Evolutionary conservation across 1,284 basidiomycete species (phyloP).

Genomic region (Ceratobasidium sp.): DNA sequence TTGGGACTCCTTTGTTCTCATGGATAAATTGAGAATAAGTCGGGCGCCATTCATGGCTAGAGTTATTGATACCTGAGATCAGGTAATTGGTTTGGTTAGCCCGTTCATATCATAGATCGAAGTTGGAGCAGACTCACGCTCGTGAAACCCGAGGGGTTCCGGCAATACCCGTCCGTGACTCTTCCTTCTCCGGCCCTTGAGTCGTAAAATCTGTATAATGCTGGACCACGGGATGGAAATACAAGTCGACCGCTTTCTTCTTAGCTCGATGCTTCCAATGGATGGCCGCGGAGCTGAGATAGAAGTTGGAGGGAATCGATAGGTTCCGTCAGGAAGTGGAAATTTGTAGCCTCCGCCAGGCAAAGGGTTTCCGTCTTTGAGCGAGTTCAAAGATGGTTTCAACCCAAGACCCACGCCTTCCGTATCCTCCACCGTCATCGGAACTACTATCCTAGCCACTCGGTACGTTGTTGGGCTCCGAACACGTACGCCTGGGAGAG

Average conservation of each 20-base stretch:
- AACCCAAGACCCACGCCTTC: no score
- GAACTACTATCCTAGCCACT: conserved; percentile 21
- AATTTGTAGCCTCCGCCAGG: conserved; percentile 35
- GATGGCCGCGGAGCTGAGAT: conserved; percentile 1
- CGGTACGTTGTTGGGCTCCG: conserved; percentile 36
- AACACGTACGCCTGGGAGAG: conserved; percentile 31
- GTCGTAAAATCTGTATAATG: conserved; percentile 1
- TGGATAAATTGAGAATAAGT: conserved; percentile 1
- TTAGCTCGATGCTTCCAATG: neutral
- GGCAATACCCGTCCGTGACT: conserved; percentile 16
- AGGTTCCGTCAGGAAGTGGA: conserved; percentile 1
- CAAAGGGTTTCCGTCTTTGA: neutral
- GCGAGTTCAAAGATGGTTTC: neutral
- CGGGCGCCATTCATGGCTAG: conserved; percentile 42
- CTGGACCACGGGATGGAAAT: conserved; percentile 23
- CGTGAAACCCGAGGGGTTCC: conserved; percentile 43
- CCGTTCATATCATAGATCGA: neutral
- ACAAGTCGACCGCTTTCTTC: conserved; percentile 2
- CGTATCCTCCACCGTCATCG: conserved; percentile 33
- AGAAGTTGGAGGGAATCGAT: conserved; percentile 12
- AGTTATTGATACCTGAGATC: conserved; percentile 29
- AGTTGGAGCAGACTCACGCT: conserved; percentile 22
- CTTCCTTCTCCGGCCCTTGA: conserved; percentile 18
- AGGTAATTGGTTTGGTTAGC: neutral
- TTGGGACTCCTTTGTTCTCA: conserved; percentile 33